phyloP scores from a whole-genome alignment of 1,139 yeast species.

The Taphrina sp. region DNA sequence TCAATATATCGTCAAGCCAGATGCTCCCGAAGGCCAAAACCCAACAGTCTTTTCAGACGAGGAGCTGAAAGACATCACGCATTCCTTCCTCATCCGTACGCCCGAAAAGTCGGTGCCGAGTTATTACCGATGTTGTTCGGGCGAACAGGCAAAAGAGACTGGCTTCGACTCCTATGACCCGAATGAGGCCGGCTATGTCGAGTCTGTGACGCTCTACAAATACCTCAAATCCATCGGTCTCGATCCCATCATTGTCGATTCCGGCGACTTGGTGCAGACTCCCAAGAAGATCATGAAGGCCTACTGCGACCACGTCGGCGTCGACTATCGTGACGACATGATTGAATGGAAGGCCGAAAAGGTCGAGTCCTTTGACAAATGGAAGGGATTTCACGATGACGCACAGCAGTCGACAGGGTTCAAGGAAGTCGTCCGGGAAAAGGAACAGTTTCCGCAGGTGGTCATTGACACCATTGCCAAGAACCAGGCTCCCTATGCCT shows the following conservation, averaged over 20 bases:
- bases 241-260: conserved; percentile 41
- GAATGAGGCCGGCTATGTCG: conserved; percentile 42
- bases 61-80: conserved; percentile 37
- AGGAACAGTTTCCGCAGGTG: conserved; percentile 21
- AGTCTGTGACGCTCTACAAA: conserved; percentile 41
- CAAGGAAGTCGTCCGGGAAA: conserved; percentile 31
- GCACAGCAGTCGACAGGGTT: conserved; percentile 41
- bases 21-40: conserved; percentile 8
- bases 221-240: conserved; percentile 35
- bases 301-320: conserved; percentile 39
- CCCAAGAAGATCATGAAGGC: conserved; percentile 40
- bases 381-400: conserved; percentile 43
- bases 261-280: conserved; percentile 39
- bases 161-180: conserved; percentile 40
- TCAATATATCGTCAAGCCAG: conserved; percentile 25
- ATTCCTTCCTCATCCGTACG: conserved; percentile 41
- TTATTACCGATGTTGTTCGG: conserved; percentile 41
- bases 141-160: conserved; percentile 42
- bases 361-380: conserved; percentile 40
- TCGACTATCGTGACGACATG: conserved; percentile 40
- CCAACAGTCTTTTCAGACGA: conserved; percentile 37
- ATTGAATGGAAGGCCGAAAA: conserved; percentile 40
- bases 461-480: conserved; percentile 23
- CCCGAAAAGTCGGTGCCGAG: conserved; percentile 43
- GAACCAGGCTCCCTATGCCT: conserved; percentile 21